Conservation (phyloP, 2,329 filamentous ascomycete species). For the Fusarium irregulare region DNA sequence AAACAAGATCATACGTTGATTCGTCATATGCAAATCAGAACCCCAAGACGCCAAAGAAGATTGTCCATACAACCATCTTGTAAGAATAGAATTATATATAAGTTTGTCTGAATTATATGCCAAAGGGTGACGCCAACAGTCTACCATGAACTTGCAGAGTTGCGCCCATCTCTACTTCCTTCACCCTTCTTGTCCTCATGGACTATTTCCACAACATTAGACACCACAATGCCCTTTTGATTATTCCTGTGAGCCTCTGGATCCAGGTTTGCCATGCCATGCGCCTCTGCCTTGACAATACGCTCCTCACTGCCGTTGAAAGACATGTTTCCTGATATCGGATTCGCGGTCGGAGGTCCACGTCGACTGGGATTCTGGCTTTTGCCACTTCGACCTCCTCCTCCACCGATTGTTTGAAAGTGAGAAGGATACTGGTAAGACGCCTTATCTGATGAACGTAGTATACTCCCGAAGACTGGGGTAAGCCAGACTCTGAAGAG, state of each 20-base stretch:
- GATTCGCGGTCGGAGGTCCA: conserved; percentile 49
- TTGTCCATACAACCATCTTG: background rate
- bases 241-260: conserved; percentile 26
- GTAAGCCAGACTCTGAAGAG: conserved; percentile 55
- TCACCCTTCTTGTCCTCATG: conserved; percentile 38
- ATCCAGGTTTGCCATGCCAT: conserved; percentile 45
- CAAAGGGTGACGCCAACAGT: background rate
- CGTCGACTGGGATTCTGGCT: conserved; percentile 48
- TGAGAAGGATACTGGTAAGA: conserved; percentile 53
- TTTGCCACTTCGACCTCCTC: conserved; percentile 47
- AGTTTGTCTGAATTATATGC: background rate
- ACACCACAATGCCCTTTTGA: conserved; percentile 54
- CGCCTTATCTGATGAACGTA: conserved; percentile 52
- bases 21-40: no score
- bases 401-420: conserved; percentile 56
- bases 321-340: conserved; percentile 52
- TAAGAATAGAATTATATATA: background rate
- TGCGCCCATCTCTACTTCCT: conserved; percentile 1
- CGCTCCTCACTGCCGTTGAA: conserved; percentile 54
- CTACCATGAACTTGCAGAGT: conserved; percentile 29
- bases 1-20: no score
- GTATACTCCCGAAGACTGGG: conserved; percentile 44
- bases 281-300: conserved; percentile 58
- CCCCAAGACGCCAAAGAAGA: accelerated
- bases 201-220: conserved; percentile 54